Evolutionary conservation across 2,329 filamentous ascomycete species (phyloP).

Genomic region (Fusarium sp.): DNA sequence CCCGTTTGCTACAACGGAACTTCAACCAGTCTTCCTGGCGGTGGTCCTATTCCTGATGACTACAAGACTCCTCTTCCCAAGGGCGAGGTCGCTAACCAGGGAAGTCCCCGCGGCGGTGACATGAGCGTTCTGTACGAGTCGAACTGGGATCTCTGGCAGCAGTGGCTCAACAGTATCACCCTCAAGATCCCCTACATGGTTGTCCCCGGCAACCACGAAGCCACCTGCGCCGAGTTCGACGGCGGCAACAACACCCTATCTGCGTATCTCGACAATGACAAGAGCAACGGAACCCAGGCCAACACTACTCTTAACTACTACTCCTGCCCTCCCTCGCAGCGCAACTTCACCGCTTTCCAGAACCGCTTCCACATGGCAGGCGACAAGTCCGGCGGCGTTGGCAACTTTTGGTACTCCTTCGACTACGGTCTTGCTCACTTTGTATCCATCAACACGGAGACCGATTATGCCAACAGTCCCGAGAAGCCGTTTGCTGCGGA

Average conservation of each 20-base stretch:
- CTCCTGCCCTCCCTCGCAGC: not conserved
- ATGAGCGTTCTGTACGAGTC: slow-evolving; percentile 1
- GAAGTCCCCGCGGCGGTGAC: not conserved
- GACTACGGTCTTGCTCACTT: slow-evolving; percentile 1
- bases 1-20: slow-evolving; percentile 7
- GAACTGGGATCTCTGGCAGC: slow-evolving; percentile 17
- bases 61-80: not conserved
- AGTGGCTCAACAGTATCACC: slow-evolving; percentile 2
- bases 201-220: not conserved
- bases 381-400: not conserved
- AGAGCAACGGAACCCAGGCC: not conserved
- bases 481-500: not conserved
- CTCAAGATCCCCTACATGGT: not conserved
- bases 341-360: slow-evolving; percentile 6
- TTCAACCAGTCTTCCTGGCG: not conserved
- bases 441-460: slow-evolving; percentile 1
- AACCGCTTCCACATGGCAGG: slow-evolving; percentile 4
- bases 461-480: not conserved
- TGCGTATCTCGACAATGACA: not conserved
- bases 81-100: not conserved
- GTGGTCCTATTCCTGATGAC: not conserved
- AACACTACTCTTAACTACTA: slow-evolving; percentile 1
- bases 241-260: not conserved
- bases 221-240: not conserved
- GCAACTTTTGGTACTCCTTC: not conserved